Conservation (phyloP, 148 eudicot genomes). For the Rhododendron ovatum region DNA sequence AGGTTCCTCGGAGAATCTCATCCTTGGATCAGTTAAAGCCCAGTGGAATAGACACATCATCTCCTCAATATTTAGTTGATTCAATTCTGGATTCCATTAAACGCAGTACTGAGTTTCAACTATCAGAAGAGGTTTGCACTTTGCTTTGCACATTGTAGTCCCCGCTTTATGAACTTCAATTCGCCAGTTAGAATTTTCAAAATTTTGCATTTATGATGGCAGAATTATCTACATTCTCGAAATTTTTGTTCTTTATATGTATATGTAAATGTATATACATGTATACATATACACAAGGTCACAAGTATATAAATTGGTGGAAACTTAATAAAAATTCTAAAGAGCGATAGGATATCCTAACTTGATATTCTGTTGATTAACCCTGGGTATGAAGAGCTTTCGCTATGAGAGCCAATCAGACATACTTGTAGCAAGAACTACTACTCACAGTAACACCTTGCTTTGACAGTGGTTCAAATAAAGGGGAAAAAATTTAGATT, state of each 20-base stretch:
- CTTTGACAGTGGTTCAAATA: not conserved
- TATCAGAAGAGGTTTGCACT: conserved; percentile 21
- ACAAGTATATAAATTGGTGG: not conserved
- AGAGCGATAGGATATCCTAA: not conserved
- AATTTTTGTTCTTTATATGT: not conserved
- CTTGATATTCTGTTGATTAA: not conserved
- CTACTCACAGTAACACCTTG: not conserved
- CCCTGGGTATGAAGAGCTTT: not conserved
- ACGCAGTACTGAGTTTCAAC: conserved; percentile 21
- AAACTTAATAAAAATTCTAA: not conserved
- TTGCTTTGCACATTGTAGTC: not conserved
- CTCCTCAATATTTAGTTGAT: conserved; percentile 23
- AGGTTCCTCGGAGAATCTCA: conserved; percentile 23
- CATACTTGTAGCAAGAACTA: not conserved
- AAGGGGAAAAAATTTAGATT: not conserved
- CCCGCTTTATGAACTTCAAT: not conserved
- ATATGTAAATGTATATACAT: too few relatives aligned
- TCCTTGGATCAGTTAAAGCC: conserved; percentile 22
- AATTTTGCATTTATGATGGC: conserved; percentile 1
- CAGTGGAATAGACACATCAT: conserved; percentile 13
- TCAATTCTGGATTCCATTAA: conserved; percentile 22
- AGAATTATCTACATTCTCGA: not conserved
- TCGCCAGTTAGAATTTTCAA: not conserved
- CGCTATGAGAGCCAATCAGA: not conserved
- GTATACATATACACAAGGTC: too few relatives aligned